Percentiles rank a stretch among this genome's conserved stretches.
Conservation (phyloP, 768 basidiomycete genomes). For the Imleria badia region DNA sequence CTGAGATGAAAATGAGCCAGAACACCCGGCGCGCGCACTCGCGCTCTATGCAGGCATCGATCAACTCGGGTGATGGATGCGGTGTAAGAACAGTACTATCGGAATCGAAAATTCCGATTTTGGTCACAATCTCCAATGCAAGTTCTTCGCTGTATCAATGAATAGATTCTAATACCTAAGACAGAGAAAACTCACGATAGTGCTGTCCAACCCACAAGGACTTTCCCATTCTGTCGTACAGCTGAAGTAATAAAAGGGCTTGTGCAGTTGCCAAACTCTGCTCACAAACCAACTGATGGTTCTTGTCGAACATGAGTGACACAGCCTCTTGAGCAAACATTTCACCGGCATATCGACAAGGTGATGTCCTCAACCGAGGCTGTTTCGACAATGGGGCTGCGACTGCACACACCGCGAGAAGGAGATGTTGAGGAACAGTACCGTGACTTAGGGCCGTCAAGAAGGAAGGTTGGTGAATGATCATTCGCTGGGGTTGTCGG, state of each 20-base stretch:
- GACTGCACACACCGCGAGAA: constrained; percentile 74
- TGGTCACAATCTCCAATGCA: constrained; percentile 65
- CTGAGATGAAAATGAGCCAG: constrained; percentile 72
- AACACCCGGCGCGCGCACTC: constrained; percentile 82
- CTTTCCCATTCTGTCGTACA: constrained; percentile 55
- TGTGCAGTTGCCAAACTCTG: constrained; percentile 72
- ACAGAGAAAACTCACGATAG: constrained; percentile 27
- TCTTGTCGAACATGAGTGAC: constrained; percentile 68
- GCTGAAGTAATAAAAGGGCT: constrained; percentile 69
- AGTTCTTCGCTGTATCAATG: constrained; percentile 43
- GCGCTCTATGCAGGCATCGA: constrained; percentile 63
- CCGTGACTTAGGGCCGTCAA: constrained; percentile 62
- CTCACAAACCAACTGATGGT: constrained; percentile 58
- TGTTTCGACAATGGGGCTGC: constrained; percentile 76
- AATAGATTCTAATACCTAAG: neutral
- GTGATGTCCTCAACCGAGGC: constrained; percentile 55
- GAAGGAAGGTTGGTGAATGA: constrained; percentile 81
- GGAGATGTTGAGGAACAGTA: constrained; percentile 65
- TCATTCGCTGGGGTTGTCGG: constrained; percentile 71
- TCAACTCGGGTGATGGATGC: constrained; percentile 56
- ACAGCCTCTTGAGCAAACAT: constrained; percentile 58
- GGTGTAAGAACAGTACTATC: constrained; percentile 62
- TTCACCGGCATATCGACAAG: constrained; percentile 55
- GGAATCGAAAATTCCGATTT: constrained; percentile 61
- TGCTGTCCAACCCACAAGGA: constrained; percentile 31